Percentiles rank a stretch among this genome's conserved stretches.
Evolutionary conservation across 2,329 filamentous ascomycete genomes (phyloP).

Genomic region (Rugonectria rugulosa): DNA sequence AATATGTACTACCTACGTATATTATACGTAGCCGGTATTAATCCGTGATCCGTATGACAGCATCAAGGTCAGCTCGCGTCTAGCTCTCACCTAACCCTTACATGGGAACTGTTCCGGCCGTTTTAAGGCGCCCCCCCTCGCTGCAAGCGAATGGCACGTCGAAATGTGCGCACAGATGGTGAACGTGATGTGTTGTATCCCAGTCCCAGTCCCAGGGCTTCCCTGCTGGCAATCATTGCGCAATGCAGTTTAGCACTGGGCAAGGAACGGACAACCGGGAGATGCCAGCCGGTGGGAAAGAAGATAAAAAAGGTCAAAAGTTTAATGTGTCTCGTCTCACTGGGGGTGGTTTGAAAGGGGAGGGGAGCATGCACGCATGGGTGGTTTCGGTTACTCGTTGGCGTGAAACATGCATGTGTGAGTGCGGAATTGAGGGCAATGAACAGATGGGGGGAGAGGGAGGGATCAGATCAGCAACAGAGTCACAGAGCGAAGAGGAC

Average conservation of each 20-base stretch:
- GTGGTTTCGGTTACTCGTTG: background rate
- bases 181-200: background rate
- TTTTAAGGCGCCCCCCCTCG: background rate
- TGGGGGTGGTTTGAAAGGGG: background rate
- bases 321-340: background rate
- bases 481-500: background rate
- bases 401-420: slow-evolving; percentile 14
- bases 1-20: background rate
- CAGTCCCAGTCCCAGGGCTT: background rate
- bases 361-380: background rate
- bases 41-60: no score
- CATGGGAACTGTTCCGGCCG: background rate
- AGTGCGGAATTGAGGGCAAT: slow-evolving; percentile 6
- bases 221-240: slow-evolving; percentile 1
- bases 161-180: slow-evolving; percentile 2
- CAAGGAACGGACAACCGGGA: slow-evolving; percentile 7
- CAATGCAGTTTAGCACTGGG: slow-evolving; percentile 2
- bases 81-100: background rate
- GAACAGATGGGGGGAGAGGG: background rate
- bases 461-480: background rate
- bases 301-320: background rate
- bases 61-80: background rate
- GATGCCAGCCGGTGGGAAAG: background rate
- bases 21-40: background rate
- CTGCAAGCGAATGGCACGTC: slow-evolving; percentile 7